These are phyloP conservation scores for Colletotrichum agaves DNA, from an alignment of 2,329 filamentous ascomycete species.

Conservation along the genomic window DNA sequence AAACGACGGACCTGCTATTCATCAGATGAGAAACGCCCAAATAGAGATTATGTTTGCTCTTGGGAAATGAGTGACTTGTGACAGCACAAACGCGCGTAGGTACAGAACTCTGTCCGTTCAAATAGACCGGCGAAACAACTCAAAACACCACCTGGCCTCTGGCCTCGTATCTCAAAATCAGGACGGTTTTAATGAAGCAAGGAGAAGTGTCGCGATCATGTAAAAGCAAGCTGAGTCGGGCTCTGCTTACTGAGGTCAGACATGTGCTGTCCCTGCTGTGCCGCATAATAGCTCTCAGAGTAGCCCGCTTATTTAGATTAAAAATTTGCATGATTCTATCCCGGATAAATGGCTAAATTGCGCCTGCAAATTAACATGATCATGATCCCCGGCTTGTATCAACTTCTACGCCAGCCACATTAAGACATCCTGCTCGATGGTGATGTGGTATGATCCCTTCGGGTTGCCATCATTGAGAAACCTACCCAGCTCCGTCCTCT, in stretches of 20 bases:
- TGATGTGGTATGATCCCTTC: neutral
- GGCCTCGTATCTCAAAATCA: no score
- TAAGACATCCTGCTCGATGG: neutral
- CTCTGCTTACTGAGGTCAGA: neutral
- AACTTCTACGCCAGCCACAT: no score
- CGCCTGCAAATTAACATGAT: neutral
- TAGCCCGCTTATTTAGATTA: neutral
- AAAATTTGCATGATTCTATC: neutral
- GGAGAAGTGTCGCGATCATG: neutral
- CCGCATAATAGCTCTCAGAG: neutral
- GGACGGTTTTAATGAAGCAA: neutral
- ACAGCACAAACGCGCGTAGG: no score
- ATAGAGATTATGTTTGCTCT: no score
- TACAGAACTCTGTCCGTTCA: no score
- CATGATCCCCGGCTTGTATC: no score
- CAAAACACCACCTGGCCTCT: no score
- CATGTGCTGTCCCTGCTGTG: conserved; percentile 9
- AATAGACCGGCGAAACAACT: neutral
- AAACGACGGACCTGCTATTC: no score
- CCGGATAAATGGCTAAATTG: neutral
- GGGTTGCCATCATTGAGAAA: no score
- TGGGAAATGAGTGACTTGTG: no score
- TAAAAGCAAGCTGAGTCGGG: neutral
- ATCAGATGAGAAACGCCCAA: no score
- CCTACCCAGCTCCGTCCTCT: neutral